A percentile compares a stretch with the other conserved stretches of the same genome.
phyloP scores from a whole-genome alignment of 2,329 filamentous ascomycete genomes.

The Colletotrichum horii region DNA sequence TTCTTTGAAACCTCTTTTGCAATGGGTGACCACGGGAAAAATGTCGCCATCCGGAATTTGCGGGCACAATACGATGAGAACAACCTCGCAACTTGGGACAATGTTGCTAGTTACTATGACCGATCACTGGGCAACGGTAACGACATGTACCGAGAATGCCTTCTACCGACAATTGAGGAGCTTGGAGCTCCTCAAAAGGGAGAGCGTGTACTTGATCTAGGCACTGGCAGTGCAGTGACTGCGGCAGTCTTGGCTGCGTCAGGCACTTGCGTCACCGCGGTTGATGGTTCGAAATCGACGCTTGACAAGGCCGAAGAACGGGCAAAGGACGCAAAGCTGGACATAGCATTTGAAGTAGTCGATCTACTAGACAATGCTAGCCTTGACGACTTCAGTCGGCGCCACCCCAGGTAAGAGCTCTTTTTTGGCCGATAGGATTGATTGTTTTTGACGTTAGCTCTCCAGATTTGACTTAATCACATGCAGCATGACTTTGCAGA shows the following conservation, averaged over 20 bases:
- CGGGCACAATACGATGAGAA: not conserved
- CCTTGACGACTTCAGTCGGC: no score
- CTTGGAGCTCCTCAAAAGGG: not conserved
- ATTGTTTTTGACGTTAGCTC: not conserved
- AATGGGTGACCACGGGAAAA: not conserved
- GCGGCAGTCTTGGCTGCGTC: no score
- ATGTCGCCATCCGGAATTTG: no score
- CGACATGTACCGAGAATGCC: not conserved
- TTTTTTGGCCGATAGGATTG: no score
- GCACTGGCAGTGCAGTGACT: no score
- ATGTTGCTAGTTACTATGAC: not conserved
- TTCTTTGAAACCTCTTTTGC: not conserved
- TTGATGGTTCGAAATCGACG: no score
- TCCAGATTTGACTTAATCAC: not conserved
- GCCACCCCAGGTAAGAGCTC: no score
- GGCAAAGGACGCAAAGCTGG: no score
- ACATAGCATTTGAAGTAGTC: no score
- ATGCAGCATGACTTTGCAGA: not conserved
- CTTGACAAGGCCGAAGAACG: no score
- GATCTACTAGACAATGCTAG: no score
- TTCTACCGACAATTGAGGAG: not conserved
- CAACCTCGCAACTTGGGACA: not conserved
- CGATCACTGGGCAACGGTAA: not conserved
- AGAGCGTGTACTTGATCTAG: not conserved
- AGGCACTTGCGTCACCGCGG: no score